Evolutionary conservation across 495 filamentous ascomycete genomes (phyloP).

Genomic region (Penicillium malachiteum): DNA sequence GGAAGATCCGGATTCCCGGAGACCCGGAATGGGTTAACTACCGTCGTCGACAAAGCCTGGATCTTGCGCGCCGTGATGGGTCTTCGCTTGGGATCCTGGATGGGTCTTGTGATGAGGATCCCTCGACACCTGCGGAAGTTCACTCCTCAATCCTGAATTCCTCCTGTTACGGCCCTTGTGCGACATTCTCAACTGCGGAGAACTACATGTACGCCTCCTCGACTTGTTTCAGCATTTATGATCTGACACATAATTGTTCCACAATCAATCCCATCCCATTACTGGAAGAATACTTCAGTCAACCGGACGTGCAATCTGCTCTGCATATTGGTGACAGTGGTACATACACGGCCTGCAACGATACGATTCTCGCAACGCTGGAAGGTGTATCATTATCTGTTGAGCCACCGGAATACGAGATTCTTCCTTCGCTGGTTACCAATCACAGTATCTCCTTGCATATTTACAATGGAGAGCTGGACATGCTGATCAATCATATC

Average conservation of each 20-base stretch:
- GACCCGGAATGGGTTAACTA: slow-evolving; percentile 37
- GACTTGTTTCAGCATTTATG: slow-evolving; percentile 36
- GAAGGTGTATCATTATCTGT: slow-evolving; percentile 11
- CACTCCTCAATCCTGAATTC: slow-evolving; percentile 31
- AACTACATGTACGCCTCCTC: slow-evolving; percentile 27
- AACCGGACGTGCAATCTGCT: slow-evolving; percentile 32
- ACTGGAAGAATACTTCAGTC: slow-evolving; percentile 35
- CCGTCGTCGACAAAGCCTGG: slow-evolving; percentile 5
- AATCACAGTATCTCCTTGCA: slow-evolving; percentile 36
- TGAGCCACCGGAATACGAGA: slow-evolving; percentile 27
- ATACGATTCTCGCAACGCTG: slow-evolving; percentile 26
- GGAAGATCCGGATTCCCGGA: slow-evolving; percentile 34
- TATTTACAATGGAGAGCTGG: slow-evolving; percentile 40
- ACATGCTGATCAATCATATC: slow-evolving; percentile 42
- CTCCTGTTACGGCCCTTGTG: slow-evolving; percentile 41
- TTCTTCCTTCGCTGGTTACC: slow-evolving; percentile 36
- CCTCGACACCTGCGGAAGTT: slow-evolving; percentile 25
- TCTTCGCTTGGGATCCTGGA: slow-evolving; percentile 7
- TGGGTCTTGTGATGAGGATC: slow-evolving; percentile 24
- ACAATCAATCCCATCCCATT: slow-evolving; percentile 22
- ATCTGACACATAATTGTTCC: slow-evolving; percentile 35
- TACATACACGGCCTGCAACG: slow-evolving; percentile 33
- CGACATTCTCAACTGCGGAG: slow-evolving; percentile 37
- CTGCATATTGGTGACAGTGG: slow-evolving; percentile 30
- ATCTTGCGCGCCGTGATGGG: slow-evolving; percentile 12